phyloP scores from a whole-genome alignment of 768 basidiomycete species.

The Rhizopogon vesiculosus region DNA sequence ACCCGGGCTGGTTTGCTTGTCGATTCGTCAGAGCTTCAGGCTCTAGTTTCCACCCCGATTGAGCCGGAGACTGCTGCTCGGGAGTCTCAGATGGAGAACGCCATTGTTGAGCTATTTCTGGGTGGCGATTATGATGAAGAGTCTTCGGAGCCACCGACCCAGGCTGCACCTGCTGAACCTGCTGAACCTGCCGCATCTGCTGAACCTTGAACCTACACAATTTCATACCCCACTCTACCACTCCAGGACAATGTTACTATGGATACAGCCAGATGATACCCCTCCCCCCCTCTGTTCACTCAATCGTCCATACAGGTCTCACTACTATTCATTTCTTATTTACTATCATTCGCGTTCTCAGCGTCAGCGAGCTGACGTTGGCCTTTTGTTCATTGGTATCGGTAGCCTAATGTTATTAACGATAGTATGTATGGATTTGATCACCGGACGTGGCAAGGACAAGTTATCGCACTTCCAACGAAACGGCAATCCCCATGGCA shows the following conservation, averaged over 20 bases:
- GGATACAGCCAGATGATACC: conserved; percentile 5
- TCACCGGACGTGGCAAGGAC: neutral
- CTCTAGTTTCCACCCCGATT: conserved; percentile 29
- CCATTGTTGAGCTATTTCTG: conserved; percentile 44
- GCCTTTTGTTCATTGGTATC: conserved; percentile 4
- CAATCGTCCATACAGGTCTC: neutral
- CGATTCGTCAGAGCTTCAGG: conserved; percentile 24
- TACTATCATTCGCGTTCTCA: neutral
- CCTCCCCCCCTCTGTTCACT: neutral
- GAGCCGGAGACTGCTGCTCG: conserved; percentile 25
- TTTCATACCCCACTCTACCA: neutral
- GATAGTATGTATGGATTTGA: conserved; percentile 13
- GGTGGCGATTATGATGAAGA: conserved; percentile 16
- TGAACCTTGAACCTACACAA: neutral
- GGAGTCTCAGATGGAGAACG: conserved; percentile 35
- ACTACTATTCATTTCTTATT: conserved; percentile 1
- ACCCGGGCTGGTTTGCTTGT: conserved; percentile 47
- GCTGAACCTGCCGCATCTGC: neutral
- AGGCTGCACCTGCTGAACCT: neutral
- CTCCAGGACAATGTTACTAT: neutral
- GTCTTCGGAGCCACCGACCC: neutral
- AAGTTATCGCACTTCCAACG: conserved; percentile 61
- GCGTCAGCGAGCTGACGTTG: neutral
- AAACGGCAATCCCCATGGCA: conserved; percentile 96
- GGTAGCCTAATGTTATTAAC: conserved; percentile 6